Base-by-base conservation (phyloP, 768 basidiomycete genomes). In the Boletus coccyginus region DNA sequence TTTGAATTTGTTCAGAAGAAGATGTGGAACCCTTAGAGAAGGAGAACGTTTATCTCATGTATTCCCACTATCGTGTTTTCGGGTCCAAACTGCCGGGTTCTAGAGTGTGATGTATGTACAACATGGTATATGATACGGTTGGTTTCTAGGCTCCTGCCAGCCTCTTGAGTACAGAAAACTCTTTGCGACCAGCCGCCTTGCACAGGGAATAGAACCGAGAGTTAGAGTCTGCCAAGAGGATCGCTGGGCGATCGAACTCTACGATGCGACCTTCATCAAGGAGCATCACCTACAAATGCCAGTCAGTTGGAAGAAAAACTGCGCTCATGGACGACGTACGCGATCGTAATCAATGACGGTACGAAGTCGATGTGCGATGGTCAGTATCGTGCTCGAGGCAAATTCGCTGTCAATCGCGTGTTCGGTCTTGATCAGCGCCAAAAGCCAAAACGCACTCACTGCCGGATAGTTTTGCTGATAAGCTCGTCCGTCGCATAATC, bases 401-500 rank as follows among this genome's bases (percentile, higher is more conserved):
- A 92, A 93, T 74, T 88, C 85, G 13, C 87, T 89, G 63, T 5
- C 43, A 21, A 21, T 50, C 33, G 24, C 41, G 38, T 24, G 16
- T 39, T 53, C 4, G 60, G 56, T 46, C 17, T 8, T 16, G 6
- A 12, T 42, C 35, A 46, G 21, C 19, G 19, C 24, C 14, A 27
- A 31, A 14, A 36, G 42, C 12, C 2, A 3, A 50, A 17, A 16
- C 4, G 17, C 39, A 75, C 85, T 67, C 65, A 92, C 90, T 85
- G 83, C 74, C 88, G 74, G 43, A 92, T 92, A 5, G 89, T 90
- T 66, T 87, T 87, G 38, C 87, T 79, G 62, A 92, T 94, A 5
- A 94, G 77, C 65, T 93, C 91, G 67, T 95, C 92, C 0, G 93
- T 94, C 21, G 90, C 90, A 68, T 93, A 90, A 67, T 92, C 90